phyloP scores from a whole-genome alignment of 192 early-diverging fungal genomes.

The Diversispora eburnea region DNA sequence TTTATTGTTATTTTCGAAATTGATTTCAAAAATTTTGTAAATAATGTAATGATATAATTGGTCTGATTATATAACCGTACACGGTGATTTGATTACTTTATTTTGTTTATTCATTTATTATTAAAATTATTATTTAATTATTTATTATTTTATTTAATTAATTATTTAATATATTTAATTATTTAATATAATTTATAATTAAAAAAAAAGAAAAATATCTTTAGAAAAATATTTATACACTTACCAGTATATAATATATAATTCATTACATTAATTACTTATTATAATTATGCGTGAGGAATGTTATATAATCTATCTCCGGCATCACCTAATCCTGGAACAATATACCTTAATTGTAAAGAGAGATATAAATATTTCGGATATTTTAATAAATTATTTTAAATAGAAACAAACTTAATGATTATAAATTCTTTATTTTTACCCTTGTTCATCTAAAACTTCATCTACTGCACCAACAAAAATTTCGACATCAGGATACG shows the following conservation, averaged over 20 bases:
- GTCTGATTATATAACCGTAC: too few relatives aligned
- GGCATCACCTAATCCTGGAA: constrained; percentile 54
- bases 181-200: too few relatives aligned
- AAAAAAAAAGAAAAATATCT: not conserved
- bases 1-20: not conserved
- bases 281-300: not conserved
- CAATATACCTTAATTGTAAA: constrained; percentile 38
- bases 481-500: constrained; percentile 56
- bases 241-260: not conserved
- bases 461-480: constrained; percentile 58
- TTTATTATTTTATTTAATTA: too few relatives aligned
- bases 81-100: too few relatives aligned
- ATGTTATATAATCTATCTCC: constrained; percentile 67
- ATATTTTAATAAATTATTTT: not conserved
- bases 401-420: not conserved
- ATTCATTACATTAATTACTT: not conserved
- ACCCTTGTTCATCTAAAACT: constrained; percentile 50
- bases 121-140: too few relatives aligned
- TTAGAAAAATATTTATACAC: not conserved
- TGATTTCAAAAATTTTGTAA: not conserved
- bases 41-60: not conserved
- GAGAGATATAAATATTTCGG: not conserved
- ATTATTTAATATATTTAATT: too few relatives aligned
- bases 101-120: too few relatives aligned
- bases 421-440: not conserved